These are phyloP conservation scores for Coprinellus micaceus DNA, from an alignment of 768 basidiomycete species.

Conservation along the genomic window DNA sequence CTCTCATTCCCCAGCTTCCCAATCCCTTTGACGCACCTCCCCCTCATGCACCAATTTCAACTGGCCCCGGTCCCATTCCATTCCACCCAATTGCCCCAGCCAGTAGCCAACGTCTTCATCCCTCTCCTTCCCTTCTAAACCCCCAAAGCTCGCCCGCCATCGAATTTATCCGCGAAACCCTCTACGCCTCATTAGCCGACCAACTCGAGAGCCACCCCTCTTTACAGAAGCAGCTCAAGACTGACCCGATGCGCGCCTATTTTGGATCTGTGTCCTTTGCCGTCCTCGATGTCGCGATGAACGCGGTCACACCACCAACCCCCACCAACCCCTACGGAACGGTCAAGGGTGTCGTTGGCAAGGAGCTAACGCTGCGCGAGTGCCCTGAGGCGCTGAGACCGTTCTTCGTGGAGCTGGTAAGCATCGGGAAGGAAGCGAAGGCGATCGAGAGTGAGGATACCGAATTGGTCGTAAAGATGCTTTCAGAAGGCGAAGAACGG, in stretches of 20 bases:
- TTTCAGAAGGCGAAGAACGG: constrained; percentile 32
- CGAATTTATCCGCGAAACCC: constrained; percentile 79
- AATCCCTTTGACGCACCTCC: constrained; percentile 39
- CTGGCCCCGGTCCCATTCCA: too few relatives aligned
- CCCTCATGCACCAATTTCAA: too few relatives aligned
- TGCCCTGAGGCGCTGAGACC: constrained; percentile 63
- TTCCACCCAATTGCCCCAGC: too few relatives aligned
- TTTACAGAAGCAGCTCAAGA: constrained; percentile 52
- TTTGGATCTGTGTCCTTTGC: constrained; percentile 73
- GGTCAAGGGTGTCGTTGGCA: constrained; percentile 56
- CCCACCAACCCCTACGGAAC: constrained; percentile 34
- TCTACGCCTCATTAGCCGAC: constrained; percentile 78
- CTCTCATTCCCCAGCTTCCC: constrained; percentile 31
- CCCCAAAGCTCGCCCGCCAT: constrained; percentile 66
- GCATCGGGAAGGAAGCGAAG: constrained; percentile 49
- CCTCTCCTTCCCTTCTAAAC: too few relatives aligned
- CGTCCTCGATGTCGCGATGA: constrained; percentile 63
- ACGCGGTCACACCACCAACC: constrained; percentile 32
- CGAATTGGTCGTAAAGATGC: constrained; percentile 41
- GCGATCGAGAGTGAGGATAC: constrained; percentile 55
- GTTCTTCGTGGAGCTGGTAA: constrained; percentile 64
- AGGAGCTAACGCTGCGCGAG: constrained; percentile 49
- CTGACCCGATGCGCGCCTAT: constrained; percentile 71
- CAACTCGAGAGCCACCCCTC: constrained; percentile 53
- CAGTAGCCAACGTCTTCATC: too few relatives aligned